A percentile compares a stretch with the other conserved stretches of the same genome.
Evolutionary conservation across 1,284 basidiomycete species (phyloP).

Genomic region (Ustilago bromivora): DNA sequence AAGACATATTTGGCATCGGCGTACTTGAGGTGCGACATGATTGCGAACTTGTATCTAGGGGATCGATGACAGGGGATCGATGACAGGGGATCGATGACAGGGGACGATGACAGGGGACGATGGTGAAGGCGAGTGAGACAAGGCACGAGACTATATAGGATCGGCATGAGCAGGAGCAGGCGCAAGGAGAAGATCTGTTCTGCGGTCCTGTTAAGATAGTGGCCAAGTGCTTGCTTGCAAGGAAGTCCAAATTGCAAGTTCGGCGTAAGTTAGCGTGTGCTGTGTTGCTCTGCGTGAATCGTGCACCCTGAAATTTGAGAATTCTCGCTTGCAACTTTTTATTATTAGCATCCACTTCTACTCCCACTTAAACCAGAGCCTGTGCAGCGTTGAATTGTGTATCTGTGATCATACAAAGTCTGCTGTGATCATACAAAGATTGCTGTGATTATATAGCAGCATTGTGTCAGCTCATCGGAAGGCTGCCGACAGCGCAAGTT

Average conservation of each 20-base stretch:
- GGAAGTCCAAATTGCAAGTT: no score
- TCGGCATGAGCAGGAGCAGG: not conserved
- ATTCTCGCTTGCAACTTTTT: constrained; percentile 9
- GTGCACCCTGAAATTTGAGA: constrained; percentile 19
- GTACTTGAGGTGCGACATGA: constrained; percentile 64
- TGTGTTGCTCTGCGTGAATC: constrained; percentile 5
- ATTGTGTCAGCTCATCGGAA: constrained; percentile 1
- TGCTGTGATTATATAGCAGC: no score
- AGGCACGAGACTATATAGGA: constrained; percentile 10
- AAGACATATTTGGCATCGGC: constrained; percentile 66
- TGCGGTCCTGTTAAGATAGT: not conserved
- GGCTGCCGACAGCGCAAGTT: not conserved
- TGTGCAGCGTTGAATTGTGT: not conserved
- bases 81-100: constrained; percentile 4
- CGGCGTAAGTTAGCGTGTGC: not conserved
- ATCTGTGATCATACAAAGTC: not conserved
- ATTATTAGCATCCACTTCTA: not conserved
- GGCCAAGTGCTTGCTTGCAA: not conserved
- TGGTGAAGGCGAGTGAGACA: constrained; percentile 1
- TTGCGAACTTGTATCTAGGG: constrained; percentile 5
- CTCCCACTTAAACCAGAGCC: not conserved
- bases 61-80: not conserved
- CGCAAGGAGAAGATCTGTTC: constrained; percentile 5
- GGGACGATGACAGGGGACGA: constrained; percentile 13
- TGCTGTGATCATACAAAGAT: not conserved